These are phyloP conservation scores for Hemileccinum impolitum DNA, from an alignment of 768 basidiomycete species.

Conservation along the genomic window DNA sequence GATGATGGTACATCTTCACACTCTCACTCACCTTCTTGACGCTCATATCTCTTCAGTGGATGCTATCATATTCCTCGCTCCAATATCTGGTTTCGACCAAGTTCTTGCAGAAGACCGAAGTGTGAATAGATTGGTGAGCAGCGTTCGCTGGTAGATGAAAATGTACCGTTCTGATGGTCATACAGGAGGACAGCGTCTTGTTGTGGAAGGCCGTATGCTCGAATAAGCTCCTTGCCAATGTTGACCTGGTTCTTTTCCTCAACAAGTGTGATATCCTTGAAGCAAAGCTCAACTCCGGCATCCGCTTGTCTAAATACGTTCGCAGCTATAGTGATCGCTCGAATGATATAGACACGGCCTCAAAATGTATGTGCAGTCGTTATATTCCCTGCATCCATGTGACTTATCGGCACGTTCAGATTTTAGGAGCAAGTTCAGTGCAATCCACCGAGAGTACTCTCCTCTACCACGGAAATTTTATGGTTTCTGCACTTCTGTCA, in stretches of 20 bases:
- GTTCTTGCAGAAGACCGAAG: slow-evolving; percentile 48
- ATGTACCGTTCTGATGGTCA: not conserved
- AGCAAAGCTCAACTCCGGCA: slow-evolving; percentile 60
- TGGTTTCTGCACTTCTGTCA: slow-evolving; percentile 74
- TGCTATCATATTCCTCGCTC: slow-evolving; percentile 58
- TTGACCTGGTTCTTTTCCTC: slow-evolving; percentile 75
- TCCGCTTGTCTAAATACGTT: slow-evolving; percentile 63
- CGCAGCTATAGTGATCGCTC: slow-evolving; percentile 65
- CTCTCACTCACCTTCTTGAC: not conserved
- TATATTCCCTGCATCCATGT: not conserved
- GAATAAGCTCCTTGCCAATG: slow-evolving; percentile 65
- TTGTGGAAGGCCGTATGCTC: slow-evolving; percentile 73
- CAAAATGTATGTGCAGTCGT: slow-evolving; percentile 51
- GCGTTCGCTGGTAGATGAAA: not conserved
- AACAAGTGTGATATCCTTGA: slow-evolving; percentile 80
- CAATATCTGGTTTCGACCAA: slow-evolving; percentile 57
- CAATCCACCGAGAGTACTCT: slow-evolving; percentile 74
- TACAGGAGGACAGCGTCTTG: slow-evolving; percentile 71
- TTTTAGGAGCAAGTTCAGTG: slow-evolving; percentile 66
- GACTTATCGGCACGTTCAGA: slow-evolving; percentile 37
- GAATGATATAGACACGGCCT: slow-evolving; percentile 67
- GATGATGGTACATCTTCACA: slow-evolving; percentile 40
- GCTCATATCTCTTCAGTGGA: slow-evolving; percentile 22
- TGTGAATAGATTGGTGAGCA: slow-evolving; percentile 47
- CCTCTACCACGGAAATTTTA: slow-evolving; percentile 74